Conservation (phyloP, 106 monocot genomes). For the Amphibolis antarctica region DNA sequence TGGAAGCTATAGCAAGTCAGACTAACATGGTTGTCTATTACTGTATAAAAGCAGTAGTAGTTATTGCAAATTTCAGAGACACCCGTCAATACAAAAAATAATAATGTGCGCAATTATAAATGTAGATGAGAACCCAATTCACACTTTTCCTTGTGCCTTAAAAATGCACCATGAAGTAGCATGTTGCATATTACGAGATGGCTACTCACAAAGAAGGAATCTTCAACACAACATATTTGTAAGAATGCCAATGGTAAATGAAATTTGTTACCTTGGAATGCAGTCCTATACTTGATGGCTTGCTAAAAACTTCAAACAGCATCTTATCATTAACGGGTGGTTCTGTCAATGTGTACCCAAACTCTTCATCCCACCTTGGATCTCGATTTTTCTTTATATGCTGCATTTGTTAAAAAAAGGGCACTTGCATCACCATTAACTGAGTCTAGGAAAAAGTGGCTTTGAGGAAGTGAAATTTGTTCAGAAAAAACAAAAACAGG, state of each 20-base stretch:
- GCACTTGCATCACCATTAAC: no score
- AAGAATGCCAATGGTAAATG: not conserved
- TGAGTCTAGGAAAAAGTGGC: not conserved
- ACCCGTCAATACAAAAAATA: no score
- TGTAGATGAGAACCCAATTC: no score
- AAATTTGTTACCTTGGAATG: constrained; percentile 48
- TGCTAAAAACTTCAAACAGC: constrained; percentile 73
- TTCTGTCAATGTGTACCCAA: constrained; percentile 66
- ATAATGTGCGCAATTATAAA: no score
- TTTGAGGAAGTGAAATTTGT: not conserved
- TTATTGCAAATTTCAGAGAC: no score
- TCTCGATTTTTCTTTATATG: constrained; percentile 86
- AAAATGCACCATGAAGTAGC: no score
- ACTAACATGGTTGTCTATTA: no score
- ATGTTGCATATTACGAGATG: no score
- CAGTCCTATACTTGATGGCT: constrained; percentile 52
- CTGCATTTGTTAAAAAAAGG: constrained; percentile 27
- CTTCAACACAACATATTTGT: not conserved
- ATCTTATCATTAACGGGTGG: constrained; percentile 75
- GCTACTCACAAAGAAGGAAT: not conserved
- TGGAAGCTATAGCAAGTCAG: no score
- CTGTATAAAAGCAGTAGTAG: no score
- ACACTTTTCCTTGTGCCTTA: no score
- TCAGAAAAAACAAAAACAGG: no score
- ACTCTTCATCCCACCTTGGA: constrained; percentile 84